phyloP scores from a whole-genome alignment of 345 rosid genomes.

The Salix suchowensis region DNA sequence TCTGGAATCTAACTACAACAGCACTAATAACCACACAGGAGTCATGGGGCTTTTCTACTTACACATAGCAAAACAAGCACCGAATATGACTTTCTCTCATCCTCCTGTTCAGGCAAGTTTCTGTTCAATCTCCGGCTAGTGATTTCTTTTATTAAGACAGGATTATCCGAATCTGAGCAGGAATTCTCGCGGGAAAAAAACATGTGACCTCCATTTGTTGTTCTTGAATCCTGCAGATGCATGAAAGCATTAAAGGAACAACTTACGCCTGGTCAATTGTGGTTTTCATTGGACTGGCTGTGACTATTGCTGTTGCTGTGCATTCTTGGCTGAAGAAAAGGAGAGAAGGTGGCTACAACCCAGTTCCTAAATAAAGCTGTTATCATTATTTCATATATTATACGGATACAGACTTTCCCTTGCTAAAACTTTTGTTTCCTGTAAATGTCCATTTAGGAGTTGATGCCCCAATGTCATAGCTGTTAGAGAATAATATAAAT shows the following conservation, averaged over 20 bases:
- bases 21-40: conserved; percentile 47
- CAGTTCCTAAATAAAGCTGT: conserved; percentile 18
- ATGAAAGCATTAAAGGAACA: conserved; percentile 11
- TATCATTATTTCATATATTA: neutral
- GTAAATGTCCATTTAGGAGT: neutral
- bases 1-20: conserved; percentile 67
- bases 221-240: conserved; percentile 15
- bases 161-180: neutral
- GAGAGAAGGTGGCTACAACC: conserved; percentile 39
- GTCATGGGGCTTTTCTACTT: conserved; percentile 88
- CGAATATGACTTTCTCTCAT: conserved; percentile 19
- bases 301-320: conserved; percentile 23
- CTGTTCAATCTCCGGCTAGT: neutral
- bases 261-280: conserved; percentile 9
- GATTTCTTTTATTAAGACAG: neutral
- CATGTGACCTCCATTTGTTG: neutral
- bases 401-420: neutral
- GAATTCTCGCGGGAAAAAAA: neutral
- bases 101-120: conserved; percentile 32
- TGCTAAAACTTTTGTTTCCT: neutral
- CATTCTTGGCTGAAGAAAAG: conserved; percentile 25
- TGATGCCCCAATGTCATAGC: too few relatives aligned
- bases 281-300: conserved; percentile 24
- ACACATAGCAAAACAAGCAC: conserved; percentile 47
- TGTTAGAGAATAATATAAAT: too few relatives aligned